Base-by-base conservation (phyloP, 495 filamentous ascomycete genomes). In the Extremus antarcticus region DNA sequence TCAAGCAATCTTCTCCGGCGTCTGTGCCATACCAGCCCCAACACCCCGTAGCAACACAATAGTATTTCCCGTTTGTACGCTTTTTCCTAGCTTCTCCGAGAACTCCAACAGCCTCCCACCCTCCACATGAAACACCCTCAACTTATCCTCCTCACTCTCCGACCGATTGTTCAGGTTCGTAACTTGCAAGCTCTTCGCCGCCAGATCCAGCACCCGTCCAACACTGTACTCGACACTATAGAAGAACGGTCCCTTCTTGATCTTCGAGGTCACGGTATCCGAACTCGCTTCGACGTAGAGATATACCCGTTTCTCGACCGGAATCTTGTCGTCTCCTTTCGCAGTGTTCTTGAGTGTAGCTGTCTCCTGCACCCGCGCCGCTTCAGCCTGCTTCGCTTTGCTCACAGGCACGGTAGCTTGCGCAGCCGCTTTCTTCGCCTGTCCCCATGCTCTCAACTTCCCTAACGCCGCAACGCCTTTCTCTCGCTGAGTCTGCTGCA, bases 41-140 rank as follows among this genome's bases (percentile, higher is more conserved):
- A 95, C 83, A 1, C 92, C 92, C 58, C 92, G 77, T 50, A 97
- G 63, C 67, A 98, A 63, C 13, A 98, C 90, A 58, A 97, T 77
- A 9, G 87, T 96, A 69, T 97, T 87, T 2, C 92, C 94, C 61
- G 75, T 83, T 53, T 78, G 79, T 57, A 87, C 66, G 10, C 76
- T 76, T 64, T 81, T 77, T 8, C 85, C 90, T 20, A 84, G 69
- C 69, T 89, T 85, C 70, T 95, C 90, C 21, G 78, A 80, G 68
- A 96, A 98, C 47, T 85, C 86, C 58, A 98, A 65, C 55, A 97
- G 72, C 53, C 87, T 71, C 0, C 94, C 94, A 0, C 82, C 84
- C 65, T 97, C 92, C 0, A 96, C 86, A 68, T 97, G 91, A 54
- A 92, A 98, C 1, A 98, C 79, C 38, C 91, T 68, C 58, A 98